Evolutionary conservation across 768 basidiomycete species (phyloP).

Genomic region (Amanita rimosa): DNA sequence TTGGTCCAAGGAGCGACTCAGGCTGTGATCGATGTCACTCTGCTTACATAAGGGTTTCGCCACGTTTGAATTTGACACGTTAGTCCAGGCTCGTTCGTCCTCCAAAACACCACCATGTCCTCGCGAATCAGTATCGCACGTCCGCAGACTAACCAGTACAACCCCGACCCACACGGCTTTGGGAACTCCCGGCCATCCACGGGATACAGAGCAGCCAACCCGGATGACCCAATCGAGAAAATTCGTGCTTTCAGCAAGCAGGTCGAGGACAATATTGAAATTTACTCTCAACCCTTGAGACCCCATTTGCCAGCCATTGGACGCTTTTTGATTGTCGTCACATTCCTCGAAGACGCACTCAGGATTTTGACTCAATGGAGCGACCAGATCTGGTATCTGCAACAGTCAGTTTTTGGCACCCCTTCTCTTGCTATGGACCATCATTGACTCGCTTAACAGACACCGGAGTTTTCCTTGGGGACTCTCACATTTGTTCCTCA

Average conservation of each 20-base stretch:
- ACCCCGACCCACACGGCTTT: constrained; percentile 69
- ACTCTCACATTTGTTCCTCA: constrained; percentile 84
- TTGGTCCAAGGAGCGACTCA: too few species aligned
- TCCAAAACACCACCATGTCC: constrained; percentile 41
- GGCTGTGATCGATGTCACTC: neutral
- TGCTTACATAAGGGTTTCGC: constrained; percentile 14
- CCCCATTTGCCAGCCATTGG: constrained; percentile 93
- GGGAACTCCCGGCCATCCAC: constrained; percentile 58
- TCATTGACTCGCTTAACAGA: constrained; percentile 29
- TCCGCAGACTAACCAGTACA: constrained; percentile 49
- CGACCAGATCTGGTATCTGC: constrained; percentile 98
- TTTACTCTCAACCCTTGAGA: constrained; percentile 85
- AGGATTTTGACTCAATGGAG: constrained; percentile 91
- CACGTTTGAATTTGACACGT: constrained; percentile 41
- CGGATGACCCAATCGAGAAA: constrained; percentile 75
- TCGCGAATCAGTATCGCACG: constrained; percentile 78
- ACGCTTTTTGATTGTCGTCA: constrained; percentile 94
- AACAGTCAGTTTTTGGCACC: constrained; percentile 51
- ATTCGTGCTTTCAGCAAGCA: constrained; percentile 57
- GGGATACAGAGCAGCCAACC: constrained; percentile 72
- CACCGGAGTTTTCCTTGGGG: constrained; percentile 96
- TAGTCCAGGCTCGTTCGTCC: constrained; percentile 15
- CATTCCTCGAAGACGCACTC: constrained; percentile 94
- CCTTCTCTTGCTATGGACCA: neutral
- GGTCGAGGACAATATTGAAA: constrained; percentile 88